These are phyloP conservation scores for Phytophthora palmivora DNA, from an alignment of 352 stramenopile species.

Conservation along the genomic window DNA sequence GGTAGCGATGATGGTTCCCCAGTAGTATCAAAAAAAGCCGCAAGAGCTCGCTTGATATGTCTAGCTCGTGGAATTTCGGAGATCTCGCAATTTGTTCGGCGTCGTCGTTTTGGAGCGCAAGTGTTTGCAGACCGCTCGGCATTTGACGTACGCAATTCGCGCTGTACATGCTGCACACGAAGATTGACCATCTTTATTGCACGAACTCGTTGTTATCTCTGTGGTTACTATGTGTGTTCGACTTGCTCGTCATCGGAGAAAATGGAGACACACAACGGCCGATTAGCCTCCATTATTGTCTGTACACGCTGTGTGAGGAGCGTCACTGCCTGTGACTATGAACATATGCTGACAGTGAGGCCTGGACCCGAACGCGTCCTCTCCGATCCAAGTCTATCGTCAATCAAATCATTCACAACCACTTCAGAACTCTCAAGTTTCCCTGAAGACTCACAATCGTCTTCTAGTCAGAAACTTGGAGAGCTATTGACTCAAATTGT, in stretches of 20 bases:
- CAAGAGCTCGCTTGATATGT: conserved; percentile 21
- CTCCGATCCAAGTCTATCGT: too few relatives aligned
- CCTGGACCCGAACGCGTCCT: conserved; percentile 21
- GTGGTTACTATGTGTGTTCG: conserved; percentile 39
- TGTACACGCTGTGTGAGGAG: conserved; percentile 32
- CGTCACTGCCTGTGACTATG: conserved; percentile 34
- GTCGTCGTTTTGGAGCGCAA: conserved; percentile 38
- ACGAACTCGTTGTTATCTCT: conserved; percentile 36
- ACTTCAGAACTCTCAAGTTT: not conserved
- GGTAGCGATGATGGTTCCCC: not conserved
- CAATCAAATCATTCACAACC: too few relatives aligned
- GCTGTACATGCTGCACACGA: conserved; percentile 43
- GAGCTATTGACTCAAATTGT: conserved; percentile 20
- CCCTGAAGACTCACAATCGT: not conserved
- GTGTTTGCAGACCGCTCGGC: conserved; percentile 39
- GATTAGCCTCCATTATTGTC: conserved; percentile 29
- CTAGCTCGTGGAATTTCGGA: conserved; percentile 26
- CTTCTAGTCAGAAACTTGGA: conserved; percentile 18
- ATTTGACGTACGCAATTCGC: conserved; percentile 32
- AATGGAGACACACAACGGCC: conserved; percentile 41
- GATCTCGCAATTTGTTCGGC: conserved; percentile 34
- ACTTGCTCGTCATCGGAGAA: conserved; percentile 26
- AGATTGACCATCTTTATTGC: conserved; percentile 9
- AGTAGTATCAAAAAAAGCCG: conserved; percentile 1
- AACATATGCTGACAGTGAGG: conserved; percentile 28